Evolutionary conservation across 257 asterid species (phyloP).

Genomic region (Rauvolfia tetraphylla): DNA sequence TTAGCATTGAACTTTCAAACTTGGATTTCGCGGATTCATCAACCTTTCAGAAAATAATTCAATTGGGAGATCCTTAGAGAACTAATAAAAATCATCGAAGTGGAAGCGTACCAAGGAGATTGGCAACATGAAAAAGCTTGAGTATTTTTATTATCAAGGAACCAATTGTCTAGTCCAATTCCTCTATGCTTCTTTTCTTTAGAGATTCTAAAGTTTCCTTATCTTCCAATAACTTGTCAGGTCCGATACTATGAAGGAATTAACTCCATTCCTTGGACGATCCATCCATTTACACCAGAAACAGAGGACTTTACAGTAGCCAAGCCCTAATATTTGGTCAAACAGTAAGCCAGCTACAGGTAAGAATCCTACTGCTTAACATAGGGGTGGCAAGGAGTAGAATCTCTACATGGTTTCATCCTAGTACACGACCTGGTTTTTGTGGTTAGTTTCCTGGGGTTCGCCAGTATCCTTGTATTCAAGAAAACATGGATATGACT

Average conservation of each 20-base stretch:
- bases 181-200: conserved; percentile 22
- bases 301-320: conserved; percentile 1
- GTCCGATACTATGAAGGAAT: conserved; percentile 29
- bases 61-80: no score
- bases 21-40: no score
- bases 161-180: conserved; percentile 26
- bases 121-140: conserved; percentile 22
- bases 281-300: conserved; percentile 7
- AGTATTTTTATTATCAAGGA: conserved; percentile 28
- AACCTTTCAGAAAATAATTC: no score
- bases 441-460: conserved; percentile 20
- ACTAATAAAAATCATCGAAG: no score
- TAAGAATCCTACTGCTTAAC: neutral
- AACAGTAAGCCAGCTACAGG: neutral
- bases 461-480: conserved; percentile 6
- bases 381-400: neutral
- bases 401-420: neutral
- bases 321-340: neutral
- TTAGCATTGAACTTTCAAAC: no score
- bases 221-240: conserved; percentile 26
- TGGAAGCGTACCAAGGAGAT: conserved; percentile 26
- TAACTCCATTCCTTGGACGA: conserved; percentile 25
- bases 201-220: conserved; percentile 26
- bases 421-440: conserved; percentile 20
- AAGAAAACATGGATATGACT: conserved; percentile 11